Evolutionary conservation across 192 early-diverging fungal species (phyloP).

Genomic region (Entophlyctis helioformis): DNA sequence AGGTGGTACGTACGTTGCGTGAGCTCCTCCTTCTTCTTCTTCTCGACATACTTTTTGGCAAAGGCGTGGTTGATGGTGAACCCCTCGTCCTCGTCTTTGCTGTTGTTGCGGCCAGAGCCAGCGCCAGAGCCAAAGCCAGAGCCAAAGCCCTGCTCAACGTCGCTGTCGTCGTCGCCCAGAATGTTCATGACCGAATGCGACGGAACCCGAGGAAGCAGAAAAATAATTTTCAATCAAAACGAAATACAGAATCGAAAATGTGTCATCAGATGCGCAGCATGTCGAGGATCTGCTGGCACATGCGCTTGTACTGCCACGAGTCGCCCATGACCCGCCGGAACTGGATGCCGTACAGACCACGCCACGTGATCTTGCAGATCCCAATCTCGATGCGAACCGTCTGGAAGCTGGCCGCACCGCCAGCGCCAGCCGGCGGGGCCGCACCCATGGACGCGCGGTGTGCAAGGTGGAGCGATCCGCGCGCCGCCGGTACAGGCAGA

Average conservation of each 20-base stretch:
- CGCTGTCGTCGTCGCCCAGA: too few relatives aligned
- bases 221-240: too few relatives aligned
- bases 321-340: conserved; percentile 13
- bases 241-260: too few relatives aligned
- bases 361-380: conserved; percentile 15
- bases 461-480: not conserved
- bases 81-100: conserved; percentile 15
- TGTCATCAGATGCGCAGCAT: too few relatives aligned
- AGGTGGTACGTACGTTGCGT: conserved; percentile 35
- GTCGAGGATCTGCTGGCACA: too few relatives aligned
- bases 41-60: conserved; percentile 53
- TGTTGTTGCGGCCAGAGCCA: conserved; percentile 4
- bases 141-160: too few relatives aligned
- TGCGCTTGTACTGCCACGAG: too few relatives aligned
- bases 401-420: not conserved
- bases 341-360: conserved; percentile 12
- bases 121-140: not conserved
- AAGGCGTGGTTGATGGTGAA: conserved; percentile 31
- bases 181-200: too few relatives aligned
- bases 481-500: too few relatives aligned
- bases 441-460: not conserved
- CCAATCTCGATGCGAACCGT: conserved; percentile 15
- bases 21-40: conserved; percentile 55
- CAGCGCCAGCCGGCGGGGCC: not conserved
- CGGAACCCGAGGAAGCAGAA: too few relatives aligned